phyloP scores from a whole-genome alignment of 208 protist genomes.

The Porcisia hertigi region DNA sequence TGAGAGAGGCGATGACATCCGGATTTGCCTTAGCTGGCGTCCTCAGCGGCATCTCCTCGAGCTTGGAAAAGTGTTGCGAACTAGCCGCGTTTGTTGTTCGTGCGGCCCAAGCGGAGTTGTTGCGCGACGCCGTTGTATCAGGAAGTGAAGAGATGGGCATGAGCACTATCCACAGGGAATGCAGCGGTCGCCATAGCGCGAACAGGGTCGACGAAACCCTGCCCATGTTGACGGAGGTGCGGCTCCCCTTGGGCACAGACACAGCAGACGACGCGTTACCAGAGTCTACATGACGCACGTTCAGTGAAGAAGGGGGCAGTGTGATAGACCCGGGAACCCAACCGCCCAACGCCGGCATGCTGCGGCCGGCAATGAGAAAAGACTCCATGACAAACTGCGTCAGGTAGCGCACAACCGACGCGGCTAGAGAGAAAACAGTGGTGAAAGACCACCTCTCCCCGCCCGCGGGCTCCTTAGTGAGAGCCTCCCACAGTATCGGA shows the following conservation, averaged over 20 bases:
- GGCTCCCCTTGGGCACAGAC: background rate
- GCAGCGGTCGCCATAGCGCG: slow-evolving; percentile 16
- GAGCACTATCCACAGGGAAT: slow-evolving; percentile 14
- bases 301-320: slow-evolving; percentile 1
- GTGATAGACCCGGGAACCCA: slow-evolving; percentile 4
- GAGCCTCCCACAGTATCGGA: slow-evolving; percentile 13
- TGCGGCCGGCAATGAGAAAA: slow-evolving; percentile 23
- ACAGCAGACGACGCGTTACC: background rate
- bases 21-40: background rate
- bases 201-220: slow-evolving; percentile 10
- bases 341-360: slow-evolving; percentile 7
- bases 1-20: background rate
- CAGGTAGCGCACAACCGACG: slow-evolving; percentile 9
- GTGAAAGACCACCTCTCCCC: slow-evolving; percentile 12
- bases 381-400: slow-evolving; percentile 19
- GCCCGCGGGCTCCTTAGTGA: background rate
- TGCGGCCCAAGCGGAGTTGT: background rate
- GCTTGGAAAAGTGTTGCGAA: background rate
- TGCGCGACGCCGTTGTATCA: background rate
- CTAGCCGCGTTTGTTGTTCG: background rate
- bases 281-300: background rate
- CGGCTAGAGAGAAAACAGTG: slow-evolving; percentile 1
- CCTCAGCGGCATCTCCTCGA: background rate
- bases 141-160: background rate
- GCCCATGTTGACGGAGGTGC: background rate